phyloP scores from a whole-genome alignment of 129 eudicot species.

The Flaveria bidentis region DNA sequence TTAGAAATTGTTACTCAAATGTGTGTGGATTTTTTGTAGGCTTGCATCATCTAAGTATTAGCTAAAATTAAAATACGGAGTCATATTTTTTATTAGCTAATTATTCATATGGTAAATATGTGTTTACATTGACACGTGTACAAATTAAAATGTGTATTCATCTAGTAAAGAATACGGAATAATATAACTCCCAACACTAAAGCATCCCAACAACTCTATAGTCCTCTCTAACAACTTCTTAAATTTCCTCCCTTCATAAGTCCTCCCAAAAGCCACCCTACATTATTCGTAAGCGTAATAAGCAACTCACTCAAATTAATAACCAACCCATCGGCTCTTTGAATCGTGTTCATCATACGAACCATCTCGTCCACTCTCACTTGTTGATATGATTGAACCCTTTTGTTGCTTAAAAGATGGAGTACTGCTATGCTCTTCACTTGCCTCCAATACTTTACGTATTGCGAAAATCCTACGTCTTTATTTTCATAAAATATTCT shows the following conservation, averaged over 20 bases:
- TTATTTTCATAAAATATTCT: background rate
- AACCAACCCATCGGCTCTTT: background rate
- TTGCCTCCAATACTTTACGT: background rate
- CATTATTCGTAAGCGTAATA: constrained; percentile 4
- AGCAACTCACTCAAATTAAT: background rate
- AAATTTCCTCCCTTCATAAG: background rate
- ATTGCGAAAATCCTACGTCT: background rate
- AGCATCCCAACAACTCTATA: background rate
- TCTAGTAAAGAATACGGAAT: background rate
- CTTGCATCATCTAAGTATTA: no score
- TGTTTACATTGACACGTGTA: no score
- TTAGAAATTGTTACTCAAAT: no score
- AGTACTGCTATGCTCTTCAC: background rate
- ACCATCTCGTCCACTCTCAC: background rate
- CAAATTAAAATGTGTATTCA: no score
- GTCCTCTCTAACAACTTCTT: background rate
- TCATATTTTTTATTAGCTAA: no score
- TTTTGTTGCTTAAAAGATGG: constrained; percentile 11
- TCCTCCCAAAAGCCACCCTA: constrained; percentile 8
- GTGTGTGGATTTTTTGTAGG: no score
- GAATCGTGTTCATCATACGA: background rate
- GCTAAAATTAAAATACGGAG: no score
- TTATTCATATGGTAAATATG: no score
- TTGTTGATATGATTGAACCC: background rate
- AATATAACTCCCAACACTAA: background rate